These are phyloP conservation scores for Helichrysum umbraculigerum DNA, from an alignment of 129 eudicot genomes.

Conservation along the genomic window DNA sequence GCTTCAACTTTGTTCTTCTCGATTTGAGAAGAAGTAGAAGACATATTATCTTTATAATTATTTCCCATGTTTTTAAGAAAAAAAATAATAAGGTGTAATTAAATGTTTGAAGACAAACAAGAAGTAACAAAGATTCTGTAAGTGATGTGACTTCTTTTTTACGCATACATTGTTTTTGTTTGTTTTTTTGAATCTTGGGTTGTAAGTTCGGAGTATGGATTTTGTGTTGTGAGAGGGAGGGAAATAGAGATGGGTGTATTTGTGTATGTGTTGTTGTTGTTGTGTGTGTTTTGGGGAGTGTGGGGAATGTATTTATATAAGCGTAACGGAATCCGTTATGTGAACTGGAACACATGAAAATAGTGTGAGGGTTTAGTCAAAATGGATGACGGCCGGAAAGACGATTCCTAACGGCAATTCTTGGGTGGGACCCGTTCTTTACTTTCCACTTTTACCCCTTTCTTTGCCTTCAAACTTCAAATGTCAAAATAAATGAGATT, in stretches of 20 bases:
- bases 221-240: background rate
- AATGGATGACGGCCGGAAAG: slow-evolving; percentile 54
- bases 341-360: slow-evolving; percentile 22
- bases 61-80: slow-evolving; percentile 40
- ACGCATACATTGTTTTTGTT: slow-evolving; percentile 45
- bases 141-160: slow-evolving; percentile 35
- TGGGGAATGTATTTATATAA: slow-evolving; percentile 43
- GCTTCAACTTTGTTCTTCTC: slow-evolving; percentile 55
- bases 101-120: slow-evolving; percentile 16
- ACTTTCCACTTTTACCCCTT: slow-evolving; percentile 37
- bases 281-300: slow-evolving; percentile 12
- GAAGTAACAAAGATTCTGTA: slow-evolving; percentile 47
- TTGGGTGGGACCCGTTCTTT: slow-evolving; percentile 28
- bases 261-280: background rate
- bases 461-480: slow-evolving; percentile 39
- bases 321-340: slow-evolving; percentile 68
- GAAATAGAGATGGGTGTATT: slow-evolving; percentile 15
- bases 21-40: slow-evolving; percentile 28
- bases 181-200: background rate
- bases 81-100: background rate
- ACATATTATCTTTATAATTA: slow-evolving; percentile 44
- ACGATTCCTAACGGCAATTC: slow-evolving; percentile 54
- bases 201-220: background rate
- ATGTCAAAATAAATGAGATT: slow-evolving; percentile 16
- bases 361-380: slow-evolving; percentile 34